Evolutionary conservation across 2,329 filamentous ascomycete species (phyloP).

Genomic region (Thyridium curvatum): DNA sequence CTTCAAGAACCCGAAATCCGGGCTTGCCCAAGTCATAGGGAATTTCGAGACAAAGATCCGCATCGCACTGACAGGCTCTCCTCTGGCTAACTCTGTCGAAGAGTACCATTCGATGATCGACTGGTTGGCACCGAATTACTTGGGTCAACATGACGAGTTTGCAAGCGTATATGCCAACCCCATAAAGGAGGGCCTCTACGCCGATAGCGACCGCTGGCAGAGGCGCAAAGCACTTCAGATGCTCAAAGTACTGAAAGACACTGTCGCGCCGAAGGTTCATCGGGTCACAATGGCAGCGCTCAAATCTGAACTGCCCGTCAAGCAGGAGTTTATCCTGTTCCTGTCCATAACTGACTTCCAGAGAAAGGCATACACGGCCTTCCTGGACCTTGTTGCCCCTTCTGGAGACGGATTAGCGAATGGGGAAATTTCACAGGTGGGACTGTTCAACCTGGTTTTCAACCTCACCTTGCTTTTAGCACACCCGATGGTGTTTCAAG

Average conservation of each 20-base stretch:
- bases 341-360: constrained; percentile 66
- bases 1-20: constrained; percentile 60
- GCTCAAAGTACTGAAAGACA: constrained; percentile 63
- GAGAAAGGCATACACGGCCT: constrained; percentile 50
- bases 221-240: constrained; percentile 57
- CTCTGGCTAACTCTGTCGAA: constrained; percentile 73
- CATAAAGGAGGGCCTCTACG: constrained; percentile 65
- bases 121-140: constrained; percentile 76
- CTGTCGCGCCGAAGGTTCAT: constrained; percentile 72
- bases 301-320: constrained; percentile 61
- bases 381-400: constrained; percentile 20
- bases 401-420: too few species aligned
- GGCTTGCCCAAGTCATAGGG: constrained; percentile 45
- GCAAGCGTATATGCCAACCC: constrained; percentile 61
- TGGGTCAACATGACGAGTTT: constrained; percentile 66
- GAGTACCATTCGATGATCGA: constrained; percentile 87
- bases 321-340: constrained; percentile 76
- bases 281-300: constrained; percentile 63
- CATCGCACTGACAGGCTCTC: constrained; percentile 82
- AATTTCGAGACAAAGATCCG: constrained; percentile 62
- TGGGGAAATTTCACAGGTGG: too few species aligned
- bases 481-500: constrained; percentile 42
- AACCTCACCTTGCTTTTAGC: constrained; percentile 43
- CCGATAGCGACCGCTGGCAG: constrained; percentile 52
- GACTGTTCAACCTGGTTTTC: constrained; percentile 29